Evolutionary conservation across 345 rosid species (phyloP), one percentile per base, ranked within the genome.

Genomic region (Psidium guajava): DNA sequence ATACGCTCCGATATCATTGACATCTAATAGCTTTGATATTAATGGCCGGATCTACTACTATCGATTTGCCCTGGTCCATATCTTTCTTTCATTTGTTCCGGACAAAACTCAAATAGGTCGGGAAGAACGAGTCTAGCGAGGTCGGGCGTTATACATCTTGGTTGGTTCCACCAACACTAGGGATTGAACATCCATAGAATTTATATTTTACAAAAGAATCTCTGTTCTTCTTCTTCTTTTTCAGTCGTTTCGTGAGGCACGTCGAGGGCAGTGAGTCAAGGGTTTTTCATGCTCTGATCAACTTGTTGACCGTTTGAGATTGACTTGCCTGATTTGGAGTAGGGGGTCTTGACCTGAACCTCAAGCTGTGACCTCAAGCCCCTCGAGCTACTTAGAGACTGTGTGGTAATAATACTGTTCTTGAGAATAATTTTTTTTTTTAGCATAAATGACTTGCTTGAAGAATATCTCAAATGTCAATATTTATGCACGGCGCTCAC

Each of bases 211-310:
- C 36, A 28, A 61, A 28, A 28, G 22, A 28, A 28, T 27, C 74
- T 58, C 13, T 44, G 8, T 44, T 6, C 47, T 44, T 58, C 0
- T 56, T 10, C 18, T 15, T 64, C 28, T 16, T 61, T 8, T 20
- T 2, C 0, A 8, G 24, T 69, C 0, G 24, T 69, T 32, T 69
- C 6, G 6, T 18, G 47, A 32, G 0, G 0, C 5, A 16, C 32
- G 16, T 32, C 75, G 3, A 64, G 44, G 40, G 44, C 6, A 32
- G 10, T 8, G 24, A 32, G 24, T 32, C 75, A 4, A 32, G 22
- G 11, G 6, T 2, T 2, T 64, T 32, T 32, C 44, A 11, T 7
- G 12, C 75, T 32, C 44, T 0, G 22, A 64, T 15, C 44, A 64
- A 64, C 44, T 16, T 0, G 11, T 64, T 64, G 1, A 64, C 13